phyloP scores from a whole-genome alignment of 345 rosid species.

The Turnera subulata region DNA sequence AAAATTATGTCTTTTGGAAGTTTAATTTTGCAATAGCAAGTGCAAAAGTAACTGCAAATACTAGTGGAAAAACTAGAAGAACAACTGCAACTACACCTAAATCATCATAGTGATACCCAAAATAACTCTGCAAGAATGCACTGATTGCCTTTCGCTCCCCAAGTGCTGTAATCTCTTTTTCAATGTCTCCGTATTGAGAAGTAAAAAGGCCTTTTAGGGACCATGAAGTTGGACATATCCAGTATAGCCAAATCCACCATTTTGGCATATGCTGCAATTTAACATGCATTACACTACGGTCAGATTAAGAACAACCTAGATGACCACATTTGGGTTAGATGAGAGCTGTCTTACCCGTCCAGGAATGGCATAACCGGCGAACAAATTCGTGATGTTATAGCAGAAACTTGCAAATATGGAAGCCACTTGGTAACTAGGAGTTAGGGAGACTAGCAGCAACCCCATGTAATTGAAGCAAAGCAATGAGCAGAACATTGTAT shows the following conservation, averaged over 20 bases:
- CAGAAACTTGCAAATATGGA: conserved; percentile 25
- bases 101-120: conserved; percentile 27
- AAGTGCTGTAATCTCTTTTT: conserved; percentile 16
- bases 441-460: conserved; percentile 42
- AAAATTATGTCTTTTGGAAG: conserved; percentile 36
- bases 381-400: conserved; percentile 28
- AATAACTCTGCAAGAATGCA: conserved; percentile 25
- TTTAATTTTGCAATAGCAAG: conserved; percentile 35
- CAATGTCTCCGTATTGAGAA: conserved; percentile 43
- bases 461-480: conserved; percentile 47
- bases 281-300: background rate
- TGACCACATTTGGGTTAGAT: too few relatives aligned
- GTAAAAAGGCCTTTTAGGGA: conserved; percentile 33
- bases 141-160: conserved; percentile 27
- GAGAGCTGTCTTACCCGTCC: conserved; percentile 31
- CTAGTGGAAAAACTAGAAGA: conserved; percentile 25
- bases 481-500: conserved; percentile 35
- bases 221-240: conserved; percentile 43
- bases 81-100: conserved; percentile 23
- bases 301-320: too few relatives aligned
- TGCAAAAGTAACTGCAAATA: conserved; percentile 30
- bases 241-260: conserved; percentile 49
- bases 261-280: conserved; percentile 34
- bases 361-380: conserved; percentile 49
- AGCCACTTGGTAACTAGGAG: conserved; percentile 38